Conservation (phyloP, 805 yeast species). For the Kurtzmaniella cleridarum region DNA sequence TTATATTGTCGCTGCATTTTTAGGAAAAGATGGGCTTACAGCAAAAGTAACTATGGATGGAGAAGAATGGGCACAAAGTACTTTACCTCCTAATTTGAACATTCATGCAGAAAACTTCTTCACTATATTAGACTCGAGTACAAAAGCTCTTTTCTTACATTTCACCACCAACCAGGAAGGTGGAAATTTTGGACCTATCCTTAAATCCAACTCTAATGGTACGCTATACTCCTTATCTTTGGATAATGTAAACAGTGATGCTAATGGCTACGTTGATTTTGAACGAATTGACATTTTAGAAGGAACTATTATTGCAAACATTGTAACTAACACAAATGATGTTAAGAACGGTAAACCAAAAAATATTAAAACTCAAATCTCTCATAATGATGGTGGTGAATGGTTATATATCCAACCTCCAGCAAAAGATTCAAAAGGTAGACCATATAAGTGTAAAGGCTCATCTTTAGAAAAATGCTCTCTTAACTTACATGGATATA, state of each 20-base stretch:
- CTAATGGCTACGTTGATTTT: slow-evolving; percentile 76
- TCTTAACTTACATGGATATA: slow-evolving; percentile 81
- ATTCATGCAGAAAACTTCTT: slow-evolving; percentile 50
- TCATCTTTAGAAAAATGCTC: slow-evolving; percentile 59
- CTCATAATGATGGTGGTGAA: slow-evolving; percentile 88
- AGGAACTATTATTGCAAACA: slow-evolving; percentile 75
- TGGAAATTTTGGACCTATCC: slow-evolving; percentile 69
- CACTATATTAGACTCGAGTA: slow-evolving; percentile 70
- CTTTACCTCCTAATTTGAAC: slow-evolving; percentile 61
- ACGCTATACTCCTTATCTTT: slow-evolving; percentile 72
- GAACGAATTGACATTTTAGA: slow-evolving; percentile 80
- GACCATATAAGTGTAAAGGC: slow-evolving; percentile 48
- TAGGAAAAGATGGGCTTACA: slow-evolving; percentile 42
- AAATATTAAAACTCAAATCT: slow-evolving; percentile 61
- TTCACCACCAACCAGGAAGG: slow-evolving; percentile 56
- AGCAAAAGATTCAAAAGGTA: slow-evolving; percentile 52
- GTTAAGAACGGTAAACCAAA: slow-evolving; percentile 45
- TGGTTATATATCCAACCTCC: slow-evolving; percentile 80
- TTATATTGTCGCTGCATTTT: slow-evolving; percentile 67
- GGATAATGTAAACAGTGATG: slow-evolving; percentile 68
- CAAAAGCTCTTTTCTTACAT: slow-evolving; percentile 75
- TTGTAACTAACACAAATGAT: slow-evolving; percentile 52
- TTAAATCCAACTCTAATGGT: slow-evolving; percentile 90
- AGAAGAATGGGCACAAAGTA: slow-evolving; percentile 63
- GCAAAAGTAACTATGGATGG: slow-evolving; percentile 84